These are phyloP conservation scores for Colletotrichum godetiae DNA, from an alignment of 2,329 filamentous ascomycete genomes.

Conservation along the genomic window DNA sequence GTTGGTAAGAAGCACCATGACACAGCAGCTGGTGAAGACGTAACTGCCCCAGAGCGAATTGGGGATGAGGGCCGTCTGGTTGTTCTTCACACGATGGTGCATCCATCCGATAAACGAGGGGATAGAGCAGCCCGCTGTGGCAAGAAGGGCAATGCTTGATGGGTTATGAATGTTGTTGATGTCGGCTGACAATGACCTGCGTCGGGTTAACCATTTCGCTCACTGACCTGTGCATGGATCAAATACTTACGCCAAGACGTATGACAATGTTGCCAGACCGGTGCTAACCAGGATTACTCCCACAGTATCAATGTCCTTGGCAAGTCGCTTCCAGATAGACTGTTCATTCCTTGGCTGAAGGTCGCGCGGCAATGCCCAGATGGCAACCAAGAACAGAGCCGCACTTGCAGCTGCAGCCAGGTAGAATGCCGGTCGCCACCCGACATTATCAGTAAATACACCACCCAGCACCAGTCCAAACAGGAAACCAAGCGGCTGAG, in stretches of 20 bases:
- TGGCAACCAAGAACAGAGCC: slow-evolving; percentile 51
- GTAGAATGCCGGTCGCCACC: slow-evolving; percentile 22
- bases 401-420: slow-evolving; percentile 43
- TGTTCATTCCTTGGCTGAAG: slow-evolving; percentile 48
- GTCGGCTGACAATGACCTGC: slow-evolving; percentile 2
- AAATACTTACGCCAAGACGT: slow-evolving; percentile 17
- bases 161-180: background rate
- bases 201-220: slow-evolving; percentile 36
- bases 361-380: slow-evolving; percentile 51
- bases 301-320: slow-evolving; percentile 13
- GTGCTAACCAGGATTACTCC: slow-evolving; percentile 6
- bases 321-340: slow-evolving; percentile 4
- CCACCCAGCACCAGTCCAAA: slow-evolving; percentile 17
- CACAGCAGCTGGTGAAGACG: slow-evolving; percentile 62
- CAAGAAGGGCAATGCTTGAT: slow-evolving; percentile 4
- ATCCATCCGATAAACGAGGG: slow-evolving; percentile 6
- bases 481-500: slow-evolving; percentile 15
- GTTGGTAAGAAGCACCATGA: slow-evolving; percentile 54
- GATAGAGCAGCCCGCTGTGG: background rate
- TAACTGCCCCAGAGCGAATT: slow-evolving; percentile 66
- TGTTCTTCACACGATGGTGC: background rate
- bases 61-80: slow-evolving; percentile 53
- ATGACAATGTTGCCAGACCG: slow-evolving; percentile 2
- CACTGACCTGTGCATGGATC: slow-evolving; percentile 46
- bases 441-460: slow-evolving; percentile 11